Base-by-base conservation (phyloP, 2,329 filamentous ascomycete genomes). In the Byssothecium circinans region DNA sequence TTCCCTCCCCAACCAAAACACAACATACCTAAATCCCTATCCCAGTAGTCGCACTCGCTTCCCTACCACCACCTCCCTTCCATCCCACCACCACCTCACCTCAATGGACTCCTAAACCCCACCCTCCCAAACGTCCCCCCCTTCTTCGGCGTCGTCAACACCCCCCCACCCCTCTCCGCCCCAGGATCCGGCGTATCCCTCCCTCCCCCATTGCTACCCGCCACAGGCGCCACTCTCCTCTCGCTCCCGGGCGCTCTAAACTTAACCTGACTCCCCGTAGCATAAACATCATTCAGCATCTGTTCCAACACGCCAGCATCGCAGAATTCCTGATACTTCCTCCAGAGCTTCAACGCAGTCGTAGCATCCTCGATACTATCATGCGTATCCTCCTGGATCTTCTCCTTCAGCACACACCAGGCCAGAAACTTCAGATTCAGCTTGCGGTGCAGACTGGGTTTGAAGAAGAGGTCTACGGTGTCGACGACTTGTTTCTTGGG, bases 301-400 rank as follows among this genome's bases (percentile, higher is more conserved):
- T 83, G 78, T 61, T 94, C 86, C 42, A 95, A 75, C 4, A 95
- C 84, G 0, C 91, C 92, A 0, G 89, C 90, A 57, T 95, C 90
- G 43, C 87, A 78, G 62, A 89, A 97, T 73, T 97, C 91, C 54
- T 89, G 80, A 70, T 91, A 96, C 69, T 96, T 96, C 36, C 87
- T 82, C 81, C 83, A 99, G 8, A 99, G 78, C 67, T 90, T 89
- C 33, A 97, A 78, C 0, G 95, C 94, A 33, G 92, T 96, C 20
- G 88, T 82, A 0, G 94, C 91, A 69, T 99, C 94, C 71, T 97
- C 94, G 58, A 99, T 95, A 10, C 87, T 92, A 72, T 99, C 94
- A 72, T 99, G 95, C 6, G 86, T 90, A 57, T 90, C 88, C 63
- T 89, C 81, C 72, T 99, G 95, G 52, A 99, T 96, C 63, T 92